phyloP scores from a whole-genome alignment of 1,284 basidiomycete genomes.

The Sphaerobolus stellatus region DNA sequence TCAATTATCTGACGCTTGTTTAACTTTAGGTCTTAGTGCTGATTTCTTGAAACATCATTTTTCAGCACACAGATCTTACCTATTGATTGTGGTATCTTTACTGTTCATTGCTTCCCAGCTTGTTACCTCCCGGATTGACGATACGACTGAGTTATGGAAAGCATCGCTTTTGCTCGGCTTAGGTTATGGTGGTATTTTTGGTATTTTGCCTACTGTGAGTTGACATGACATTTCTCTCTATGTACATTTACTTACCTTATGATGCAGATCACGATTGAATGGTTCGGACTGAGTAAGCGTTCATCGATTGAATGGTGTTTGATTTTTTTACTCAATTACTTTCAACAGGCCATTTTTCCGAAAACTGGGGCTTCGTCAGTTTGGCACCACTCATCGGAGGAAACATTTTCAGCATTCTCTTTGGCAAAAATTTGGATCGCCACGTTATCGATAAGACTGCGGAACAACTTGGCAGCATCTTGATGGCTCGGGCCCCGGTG shows the following conservation, averaged over 20 bases:
- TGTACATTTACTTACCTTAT: not conserved
- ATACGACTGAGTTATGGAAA: slow-evolving; percentile 7
- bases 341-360: slow-evolving; percentile 61
- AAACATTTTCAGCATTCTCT: slow-evolving; percentile 82
- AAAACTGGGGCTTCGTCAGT: slow-evolving; percentile 85
- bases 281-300: slow-evolving; percentile 12
- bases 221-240: not conserved
- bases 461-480: not conserved
- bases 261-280: slow-evolving; percentile 10
- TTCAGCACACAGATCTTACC: slow-evolving; percentile 66
- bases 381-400: slow-evolving; percentile 78
- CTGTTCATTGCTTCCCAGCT: slow-evolving; percentile 73
- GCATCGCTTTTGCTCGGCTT: slow-evolving; percentile 10
- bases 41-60: slow-evolving; percentile 67
- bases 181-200: slow-evolving; percentile 10
- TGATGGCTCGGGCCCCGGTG: not conserved
- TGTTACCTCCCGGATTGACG: slow-evolving; percentile 52
- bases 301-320: too few relatives aligned
- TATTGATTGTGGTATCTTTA: slow-evolving; percentile 62
- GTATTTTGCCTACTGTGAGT: slow-evolving; percentile 9
- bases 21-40: slow-evolving; percentile 60
- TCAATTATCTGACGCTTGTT: not conserved
- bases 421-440: slow-evolving; percentile 77
- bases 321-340: not conserved
- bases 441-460: slow-evolving; percentile 41